phyloP scores from a whole-genome alignment of 768 basidiomycete species.

The Harrya chromipes region DNA sequence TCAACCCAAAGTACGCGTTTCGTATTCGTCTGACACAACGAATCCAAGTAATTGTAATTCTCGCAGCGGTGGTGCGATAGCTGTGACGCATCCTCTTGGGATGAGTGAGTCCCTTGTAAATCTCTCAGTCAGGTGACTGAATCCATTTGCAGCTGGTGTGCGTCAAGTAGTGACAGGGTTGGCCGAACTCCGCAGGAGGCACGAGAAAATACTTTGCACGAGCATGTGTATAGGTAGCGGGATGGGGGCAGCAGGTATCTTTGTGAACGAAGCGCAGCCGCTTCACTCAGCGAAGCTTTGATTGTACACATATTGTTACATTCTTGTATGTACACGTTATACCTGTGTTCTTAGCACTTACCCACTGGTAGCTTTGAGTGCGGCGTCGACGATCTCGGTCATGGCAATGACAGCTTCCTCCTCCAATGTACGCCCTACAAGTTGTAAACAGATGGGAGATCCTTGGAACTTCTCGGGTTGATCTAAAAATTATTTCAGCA shows the following conservation, averaged over 20 bases:
- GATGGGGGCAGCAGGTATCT: conserved; percentile 83
- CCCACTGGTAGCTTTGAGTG: conserved; percentile 35
- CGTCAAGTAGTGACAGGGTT: conserved; percentile 90
- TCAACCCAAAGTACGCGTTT: conserved; percentile 74
- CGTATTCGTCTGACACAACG: not conserved
- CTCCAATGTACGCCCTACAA: conserved; percentile 67
- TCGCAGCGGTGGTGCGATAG: conserved; percentile 78
- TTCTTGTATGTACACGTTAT: too few relatives aligned
- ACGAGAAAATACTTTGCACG: conserved; percentile 72
- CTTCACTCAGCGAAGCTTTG: conserved; percentile 24
- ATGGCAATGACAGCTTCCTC: conserved; percentile 74
- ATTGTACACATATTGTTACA: not conserved
- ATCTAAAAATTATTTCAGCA: conserved; percentile 38
- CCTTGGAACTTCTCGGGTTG: conserved; percentile 52
- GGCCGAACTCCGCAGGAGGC: conserved; percentile 68
- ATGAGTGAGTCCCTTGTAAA: conserved; percentile 57
- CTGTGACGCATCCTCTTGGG: conserved; percentile 76
- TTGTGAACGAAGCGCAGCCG: conserved; percentile 61
- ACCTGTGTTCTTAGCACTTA: too few relatives aligned
- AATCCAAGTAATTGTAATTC: conserved; percentile 1
- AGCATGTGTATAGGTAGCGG: conserved; percentile 84
- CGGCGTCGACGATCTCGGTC: conserved; percentile 60
- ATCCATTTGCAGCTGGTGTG: conserved; percentile 57
- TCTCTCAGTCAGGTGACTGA: conserved; percentile 11
- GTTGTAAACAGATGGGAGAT: conserved; percentile 64